Evolutionary conservation across 257 asterid species (phyloP).

Genomic region (Nicotiana noctiflora): DNA sequence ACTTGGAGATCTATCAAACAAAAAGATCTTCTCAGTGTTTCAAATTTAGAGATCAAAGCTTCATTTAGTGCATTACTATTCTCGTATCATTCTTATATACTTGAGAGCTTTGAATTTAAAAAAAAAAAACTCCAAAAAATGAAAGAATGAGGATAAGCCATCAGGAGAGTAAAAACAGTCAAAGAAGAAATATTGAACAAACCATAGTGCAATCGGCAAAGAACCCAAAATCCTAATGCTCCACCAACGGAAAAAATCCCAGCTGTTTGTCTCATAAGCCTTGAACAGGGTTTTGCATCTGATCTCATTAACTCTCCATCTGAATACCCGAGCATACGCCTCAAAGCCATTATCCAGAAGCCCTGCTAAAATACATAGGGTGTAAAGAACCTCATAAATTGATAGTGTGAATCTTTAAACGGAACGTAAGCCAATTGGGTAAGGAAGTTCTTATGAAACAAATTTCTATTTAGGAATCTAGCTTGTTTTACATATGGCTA

Average conservation of each 20-base stretch:
- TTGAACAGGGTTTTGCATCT: slow-evolving; percentile 75
- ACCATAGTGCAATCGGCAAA: slow-evolving; percentile 91
- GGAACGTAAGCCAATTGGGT: background rate
- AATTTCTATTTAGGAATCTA: background rate
- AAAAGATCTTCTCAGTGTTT: background rate
- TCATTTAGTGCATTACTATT: background rate
- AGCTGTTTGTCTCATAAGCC: slow-evolving; percentile 85
- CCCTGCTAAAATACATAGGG: background rate
- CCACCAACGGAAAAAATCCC: slow-evolving; percentile 79
- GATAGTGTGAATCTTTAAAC: background rate
- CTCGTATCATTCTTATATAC: background rate
- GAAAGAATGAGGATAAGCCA: background rate
- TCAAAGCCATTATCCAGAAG: slow-evolving; percentile 47
- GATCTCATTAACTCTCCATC: slow-evolving; percentile 89
- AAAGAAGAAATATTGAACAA: slow-evolving; percentile 5
- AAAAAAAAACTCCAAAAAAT: background rate
- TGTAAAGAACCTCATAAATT: background rate
- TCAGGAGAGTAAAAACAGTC: background rate
- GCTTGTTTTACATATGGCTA: background rate
- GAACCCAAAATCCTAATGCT: slow-evolving; percentile 77
- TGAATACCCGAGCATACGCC: slow-evolving; percentile 75
- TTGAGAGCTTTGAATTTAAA: background rate
- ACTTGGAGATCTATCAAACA: background rate
- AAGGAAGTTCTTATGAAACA: background rate
- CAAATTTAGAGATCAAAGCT: background rate